Conservation (phyloP, 208 protist species). For the Acanthamoeba castellanii region DNA sequence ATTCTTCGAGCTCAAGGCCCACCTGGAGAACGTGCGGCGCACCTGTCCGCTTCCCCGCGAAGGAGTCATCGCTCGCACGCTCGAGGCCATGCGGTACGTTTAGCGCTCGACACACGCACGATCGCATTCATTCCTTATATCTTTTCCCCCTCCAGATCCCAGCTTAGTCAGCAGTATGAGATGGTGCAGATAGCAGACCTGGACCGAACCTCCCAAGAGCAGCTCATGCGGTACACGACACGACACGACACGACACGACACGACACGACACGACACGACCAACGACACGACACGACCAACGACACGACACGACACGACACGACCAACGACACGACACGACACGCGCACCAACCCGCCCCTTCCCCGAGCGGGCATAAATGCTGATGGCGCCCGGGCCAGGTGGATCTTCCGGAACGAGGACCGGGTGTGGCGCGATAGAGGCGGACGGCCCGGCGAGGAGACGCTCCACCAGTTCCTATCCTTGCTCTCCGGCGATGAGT, state of each 20-base stretch:
- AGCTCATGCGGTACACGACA: background rate
- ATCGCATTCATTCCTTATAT: background rate
- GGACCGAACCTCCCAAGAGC: background rate
- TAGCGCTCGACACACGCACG: background rate
- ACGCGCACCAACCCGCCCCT: no score
- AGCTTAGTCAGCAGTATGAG: background rate
- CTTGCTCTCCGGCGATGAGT: background rate
- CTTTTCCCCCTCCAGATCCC: background rate
- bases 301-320: background rate
- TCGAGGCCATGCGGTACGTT: background rate
- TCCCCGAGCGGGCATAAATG: no score
- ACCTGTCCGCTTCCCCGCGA: background rate
- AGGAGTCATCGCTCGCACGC: background rate
- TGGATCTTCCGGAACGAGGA: slow-evolving; percentile 76
- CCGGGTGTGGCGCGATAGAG: slow-evolving; percentile 71
- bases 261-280: no score
- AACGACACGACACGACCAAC: no score
- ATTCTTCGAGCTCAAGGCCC: slow-evolving; percentile 39
- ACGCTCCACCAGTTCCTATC: slow-evolving; percentile 4
- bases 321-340: no score
- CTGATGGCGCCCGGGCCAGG: background rate
- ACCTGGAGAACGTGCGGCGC: background rate
- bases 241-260: no score
- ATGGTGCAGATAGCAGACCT: background rate
- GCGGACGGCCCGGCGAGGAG: slow-evolving; percentile 58